Base-by-base conservation (phyloP, 2,329 filamentous ascomycete genomes). In the Phyllosticta capitalensis region DNA sequence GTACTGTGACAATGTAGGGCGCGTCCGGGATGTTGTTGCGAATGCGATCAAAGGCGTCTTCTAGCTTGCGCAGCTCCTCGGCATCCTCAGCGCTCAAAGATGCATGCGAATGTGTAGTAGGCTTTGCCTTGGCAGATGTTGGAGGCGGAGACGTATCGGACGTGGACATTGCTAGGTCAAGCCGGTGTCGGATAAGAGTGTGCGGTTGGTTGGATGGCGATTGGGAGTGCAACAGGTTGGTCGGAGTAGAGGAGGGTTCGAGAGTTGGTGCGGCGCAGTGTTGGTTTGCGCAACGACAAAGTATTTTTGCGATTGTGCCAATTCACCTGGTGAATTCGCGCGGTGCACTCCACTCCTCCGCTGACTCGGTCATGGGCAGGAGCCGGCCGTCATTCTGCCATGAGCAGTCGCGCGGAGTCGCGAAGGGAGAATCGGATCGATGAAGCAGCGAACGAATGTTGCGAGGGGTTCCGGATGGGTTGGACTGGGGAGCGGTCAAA, bases 1-100 rank as follows among this genome's bases (percentile, higher is more conserved):
- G 76, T n/a, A 78, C 76, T 5, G 76, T 77, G 53, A 78, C 67
- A 51, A 78, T 71, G 60, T 79, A 79, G 10, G 77, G 77, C 57
- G 75, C 68, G 21, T 65, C 66, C n/a, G 73, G 72, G n/a, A 75
- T 72, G 54, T 67, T 63, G 19, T 68, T 66, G 64, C 71, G 72
- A 65, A 79, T 76, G 68, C 75, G 76, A 63, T 74, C 72, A 62
- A 76, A 68, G 50, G 71, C 67, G 52, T 63, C 62, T 62, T 79
- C 72, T 55, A 79, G 68, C 52, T 68, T 68, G 55, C 71, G 70
- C 51, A 76, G 64, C 55, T 77, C 73, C 50, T 67, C 65, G 48
- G 71, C 68, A 50, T 72, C 70, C 61, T 68, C 65, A 33, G 61
- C 56, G 10, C 68, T 65, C 38, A 69, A 58, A 14, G 33, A 60